Evolutionary conservation across 441 rosid genomes (phyloP).

Genomic region (Adansonia madagascariensis): DNA sequence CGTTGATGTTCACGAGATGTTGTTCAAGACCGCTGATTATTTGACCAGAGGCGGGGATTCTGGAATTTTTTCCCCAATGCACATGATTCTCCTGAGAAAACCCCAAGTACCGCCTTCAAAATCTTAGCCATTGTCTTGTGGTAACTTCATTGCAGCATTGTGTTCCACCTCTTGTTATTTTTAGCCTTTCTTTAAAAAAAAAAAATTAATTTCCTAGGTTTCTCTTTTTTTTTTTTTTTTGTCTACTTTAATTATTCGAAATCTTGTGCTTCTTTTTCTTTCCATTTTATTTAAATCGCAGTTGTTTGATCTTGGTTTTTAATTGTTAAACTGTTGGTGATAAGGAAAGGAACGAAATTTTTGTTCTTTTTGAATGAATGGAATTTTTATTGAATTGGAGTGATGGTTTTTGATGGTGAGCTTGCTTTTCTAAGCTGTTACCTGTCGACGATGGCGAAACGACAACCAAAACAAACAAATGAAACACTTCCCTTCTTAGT

Average conservation of each 20-base stretch:
- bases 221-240: constrained; percentile 8
- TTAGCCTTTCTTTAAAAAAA: neutral
- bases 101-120: constrained; percentile 47
- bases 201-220: constrained; percentile 8
- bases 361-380: neutral
- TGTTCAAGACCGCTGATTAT: constrained; percentile 81
- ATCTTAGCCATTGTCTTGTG: constrained; percentile 28
- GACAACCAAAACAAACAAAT: neutral
- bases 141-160: constrained; percentile 16
- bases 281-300: constrained; percentile 24
- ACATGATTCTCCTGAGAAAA: constrained; percentile 88
- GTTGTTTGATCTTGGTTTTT: constrained; percentile 13
- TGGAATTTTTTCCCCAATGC: constrained; percentile 88
- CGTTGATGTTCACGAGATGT: constrained; percentile 92
- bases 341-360: neutral
- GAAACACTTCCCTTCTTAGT: neutral
- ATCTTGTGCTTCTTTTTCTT: constrained; percentile 21
- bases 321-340: neutral
- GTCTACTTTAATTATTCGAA: constrained; percentile 18
- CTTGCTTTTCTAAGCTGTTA: neutral
- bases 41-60: constrained; percentile 82
- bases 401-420: neutral
- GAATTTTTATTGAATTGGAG: neutral
- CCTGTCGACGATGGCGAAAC: neutral
- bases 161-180: constrained; percentile 20